Evolutionary conservation across 1,139 yeast genomes (phyloP), one percentile per base, ranked within the genome.

Genomic region (Blastobotrys capitulatus): DNA sequence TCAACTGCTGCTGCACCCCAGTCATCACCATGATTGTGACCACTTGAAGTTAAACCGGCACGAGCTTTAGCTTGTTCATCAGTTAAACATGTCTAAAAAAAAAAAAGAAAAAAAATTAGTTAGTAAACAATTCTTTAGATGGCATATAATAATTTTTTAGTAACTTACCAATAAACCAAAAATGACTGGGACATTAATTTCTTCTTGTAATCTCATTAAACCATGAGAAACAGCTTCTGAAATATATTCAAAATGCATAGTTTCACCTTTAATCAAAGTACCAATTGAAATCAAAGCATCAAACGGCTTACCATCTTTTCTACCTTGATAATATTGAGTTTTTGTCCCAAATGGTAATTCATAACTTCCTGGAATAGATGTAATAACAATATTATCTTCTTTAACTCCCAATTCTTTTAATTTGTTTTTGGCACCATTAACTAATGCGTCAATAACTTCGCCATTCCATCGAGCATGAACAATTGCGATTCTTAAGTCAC

Each of bases 1-100:
- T 92, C 98, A 36, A 92, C 96, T n/a, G 97, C 97, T 52, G 97
- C 97, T 42, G 95, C 92, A 60, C 95, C 98, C 97, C 97, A 92
- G 69, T 92, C 97, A 63, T 80, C 88, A 55, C 98, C 98, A 65
- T 92, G 98, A 73, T 92, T 92, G 70, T 92, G 98, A 26, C 74
- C 76, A 44, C 83, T 87, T 29, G 72, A 73, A 9, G 25, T 19
- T 55, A 92, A 71, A n/a, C 97, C 98, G 10, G 97, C 96, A 69
- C 98, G 82, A 32, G 83, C 83, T 60, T 83, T 78, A 18, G 98
- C 98, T 71, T 92, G 98, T 62, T 84, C 92, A 59, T 89, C 96
- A 26, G 96, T 89, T 61, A 90, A 71, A 68, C 97, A 90, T 32
- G 97, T 92, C 64, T 44, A 39, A 6, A 38, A n/a, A n/a, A n/a